Percentiles rank a stretch among this genome's conserved stretches.
Conservation (phyloP, 1,139 yeast genomes). For the Scheffersomyces segobiensis region DNA sequence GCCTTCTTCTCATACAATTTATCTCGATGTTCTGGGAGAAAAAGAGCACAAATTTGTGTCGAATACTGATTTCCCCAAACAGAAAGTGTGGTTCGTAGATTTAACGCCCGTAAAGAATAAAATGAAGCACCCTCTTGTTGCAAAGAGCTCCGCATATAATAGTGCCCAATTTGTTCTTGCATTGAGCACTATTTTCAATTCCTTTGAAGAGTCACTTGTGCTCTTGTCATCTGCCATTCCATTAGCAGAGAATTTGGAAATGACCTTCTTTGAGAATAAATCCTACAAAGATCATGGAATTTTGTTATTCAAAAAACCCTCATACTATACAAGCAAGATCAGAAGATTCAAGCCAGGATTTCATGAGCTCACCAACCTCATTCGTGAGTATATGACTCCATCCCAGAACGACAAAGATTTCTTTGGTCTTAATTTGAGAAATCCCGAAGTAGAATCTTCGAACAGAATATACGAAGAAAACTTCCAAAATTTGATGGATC, state of each 20-base stretch:
- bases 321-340: constrained; percentile 21
- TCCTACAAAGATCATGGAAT: constrained; percentile 25
- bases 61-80: constrained; percentile 21
- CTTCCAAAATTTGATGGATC: constrained; percentile 29
- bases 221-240: constrained; percentile 30
- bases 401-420: constrained; percentile 16
- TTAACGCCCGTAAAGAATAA: constrained; percentile 15
- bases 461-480: constrained; percentile 23
- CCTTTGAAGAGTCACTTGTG: constrained; percentile 32
- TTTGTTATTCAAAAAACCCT: constrained; percentile 26
- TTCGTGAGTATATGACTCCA: constrained; percentile 26
- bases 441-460: constrained; percentile 4
- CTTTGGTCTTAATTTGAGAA: constrained; percentile 18
- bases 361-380: constrained; percentile 29
- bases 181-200: constrained; percentile 29
- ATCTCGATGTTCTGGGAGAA: not conserved
- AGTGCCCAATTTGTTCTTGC: constrained; percentile 20
- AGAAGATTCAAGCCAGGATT: constrained; percentile 28
- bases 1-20: not conserved
- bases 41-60: constrained; percentile 1
- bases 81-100: constrained; percentile 32
- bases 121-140: constrained; percentile 14
- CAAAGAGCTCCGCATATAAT: constrained; percentile 11
- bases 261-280: constrained; percentile 16
- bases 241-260: constrained; percentile 16